Conservation (phyloP, 805 yeast species). For the Lipomyces yamadae region DNA sequence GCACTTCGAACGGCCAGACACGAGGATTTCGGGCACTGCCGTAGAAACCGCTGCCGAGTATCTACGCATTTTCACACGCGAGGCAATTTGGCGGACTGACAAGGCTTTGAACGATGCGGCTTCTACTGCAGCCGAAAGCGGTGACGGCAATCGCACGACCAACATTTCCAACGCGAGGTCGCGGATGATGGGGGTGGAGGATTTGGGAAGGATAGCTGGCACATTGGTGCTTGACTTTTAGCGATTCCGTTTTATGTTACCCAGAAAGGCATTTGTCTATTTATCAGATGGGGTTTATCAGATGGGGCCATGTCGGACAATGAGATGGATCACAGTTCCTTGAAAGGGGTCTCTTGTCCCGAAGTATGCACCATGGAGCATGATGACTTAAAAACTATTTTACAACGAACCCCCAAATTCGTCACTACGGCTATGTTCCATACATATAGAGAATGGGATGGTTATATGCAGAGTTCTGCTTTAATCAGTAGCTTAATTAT, state of each 20-base stretch:
- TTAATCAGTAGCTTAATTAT: neutral
- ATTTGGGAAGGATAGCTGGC: slow-evolving; percentile 53
- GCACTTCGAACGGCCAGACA: slow-evolving; percentile 38
- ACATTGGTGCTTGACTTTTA: slow-evolving; percentile 54
- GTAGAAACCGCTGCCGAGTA: slow-evolving; percentile 50
- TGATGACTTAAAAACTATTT: too few species aligned
- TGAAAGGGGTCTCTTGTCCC: too few species aligned
- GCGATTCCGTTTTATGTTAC: neutral
- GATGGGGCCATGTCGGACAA: too few species aligned
- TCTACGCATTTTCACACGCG: slow-evolving; percentile 53
- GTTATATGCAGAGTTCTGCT: neutral
- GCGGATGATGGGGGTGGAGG: slow-evolving; percentile 50
- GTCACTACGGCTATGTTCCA: neutral
- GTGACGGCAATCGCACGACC: neutral
- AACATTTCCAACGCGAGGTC: neutral
- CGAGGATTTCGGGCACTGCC: slow-evolving; percentile 38
- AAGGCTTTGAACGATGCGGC: slow-evolving; percentile 45
- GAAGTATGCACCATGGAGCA: too few species aligned
- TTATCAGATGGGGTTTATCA: too few species aligned
- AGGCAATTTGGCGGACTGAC: slow-evolving; percentile 55
- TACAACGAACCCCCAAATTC: neutral
- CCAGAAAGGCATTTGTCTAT: neutral
- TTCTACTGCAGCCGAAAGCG: slow-evolving; percentile 12
- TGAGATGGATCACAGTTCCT: too few species aligned
- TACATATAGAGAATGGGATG: neutral